Conservation (phyloP, 345 rosid genomes). For the Raphanus raphanistrum region DNA sequence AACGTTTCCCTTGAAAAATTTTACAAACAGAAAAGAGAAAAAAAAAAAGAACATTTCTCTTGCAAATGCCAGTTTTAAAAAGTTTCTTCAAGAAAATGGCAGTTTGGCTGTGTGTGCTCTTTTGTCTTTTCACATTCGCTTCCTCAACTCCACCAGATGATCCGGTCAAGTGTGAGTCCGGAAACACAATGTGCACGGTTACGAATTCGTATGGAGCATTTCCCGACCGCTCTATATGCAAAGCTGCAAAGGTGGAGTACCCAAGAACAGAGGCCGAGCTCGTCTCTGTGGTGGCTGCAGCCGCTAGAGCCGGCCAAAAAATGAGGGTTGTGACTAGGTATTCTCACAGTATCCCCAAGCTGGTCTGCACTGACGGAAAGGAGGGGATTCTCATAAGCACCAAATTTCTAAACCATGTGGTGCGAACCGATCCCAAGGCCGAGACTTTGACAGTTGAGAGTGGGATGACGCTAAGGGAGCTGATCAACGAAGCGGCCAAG, state of each 20-base stretch:
- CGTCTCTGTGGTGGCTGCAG: constrained; percentile 52
- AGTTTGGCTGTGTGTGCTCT: constrained; percentile 22
- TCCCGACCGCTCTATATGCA: constrained; percentile 63
- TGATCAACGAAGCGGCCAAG: constrained; percentile 62
- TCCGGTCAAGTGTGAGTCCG: constrained; percentile 55
- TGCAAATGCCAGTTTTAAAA: background rate
- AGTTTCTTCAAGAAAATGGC: constrained; percentile 1
- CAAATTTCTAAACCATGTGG: constrained; percentile 43
- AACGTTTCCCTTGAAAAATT: background rate
- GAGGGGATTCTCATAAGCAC: constrained; percentile 77
- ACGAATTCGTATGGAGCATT: constrained; percentile 74
- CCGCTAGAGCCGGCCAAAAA: constrained; percentile 52
- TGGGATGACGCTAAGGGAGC: constrained; percentile 65
- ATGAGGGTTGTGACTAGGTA: constrained; percentile 64
- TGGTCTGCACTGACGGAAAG: constrained; percentile 63
- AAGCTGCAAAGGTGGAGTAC: constrained; percentile 56
- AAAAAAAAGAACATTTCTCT: background rate
- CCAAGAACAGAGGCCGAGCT: constrained; percentile 65
- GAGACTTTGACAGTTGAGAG: constrained; percentile 61
- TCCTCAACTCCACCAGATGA: constrained; percentile 57
- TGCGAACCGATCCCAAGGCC: constrained; percentile 38
- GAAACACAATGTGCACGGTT: constrained; percentile 55
- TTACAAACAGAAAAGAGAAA: background rate
- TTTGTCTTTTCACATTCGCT: constrained; percentile 4
- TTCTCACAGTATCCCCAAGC: constrained; percentile 74